Evolutionary conservation across 345 rosid genomes (phyloP).

Genomic region (Aquilaria yunnanensis): DNA sequence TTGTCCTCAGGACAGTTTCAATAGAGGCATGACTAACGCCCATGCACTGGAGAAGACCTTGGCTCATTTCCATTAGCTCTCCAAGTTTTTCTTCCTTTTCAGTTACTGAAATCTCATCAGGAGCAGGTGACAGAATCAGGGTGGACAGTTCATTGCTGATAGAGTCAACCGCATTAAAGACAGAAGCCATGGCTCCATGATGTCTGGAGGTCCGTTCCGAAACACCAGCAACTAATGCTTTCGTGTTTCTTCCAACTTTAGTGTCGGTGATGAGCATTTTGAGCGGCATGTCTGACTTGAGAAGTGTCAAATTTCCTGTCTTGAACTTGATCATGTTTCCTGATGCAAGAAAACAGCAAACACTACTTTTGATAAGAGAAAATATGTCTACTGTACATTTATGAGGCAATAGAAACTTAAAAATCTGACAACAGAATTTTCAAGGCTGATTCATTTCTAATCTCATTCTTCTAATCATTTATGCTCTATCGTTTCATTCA

Average conservation of each 20-base stretch:
- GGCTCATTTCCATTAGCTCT: constrained; percentile 93
- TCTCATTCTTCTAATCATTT: not conserved
- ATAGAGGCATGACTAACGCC: constrained; percentile 90
- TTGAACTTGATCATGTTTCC: constrained; percentile 89
- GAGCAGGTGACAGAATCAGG: constrained; percentile 47
- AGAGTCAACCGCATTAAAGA: constrained; percentile 73
- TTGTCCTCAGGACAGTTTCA: constrained; percentile 67
- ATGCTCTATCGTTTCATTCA: not conserved
- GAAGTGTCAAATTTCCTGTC: constrained; percentile 56
- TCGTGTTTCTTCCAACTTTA: constrained; percentile 81
- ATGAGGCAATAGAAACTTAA: not conserved
- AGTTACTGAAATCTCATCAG: constrained; percentile 38
- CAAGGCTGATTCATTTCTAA: not conserved
- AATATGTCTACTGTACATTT: not conserved
- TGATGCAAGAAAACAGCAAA: constrained; percentile 19
- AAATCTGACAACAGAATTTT: not conserved
- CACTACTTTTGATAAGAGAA: not conserved
- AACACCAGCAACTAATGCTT: constrained; percentile 87
- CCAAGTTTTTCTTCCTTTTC: constrained; percentile 63
- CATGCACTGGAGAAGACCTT: constrained; percentile 84
- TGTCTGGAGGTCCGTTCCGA: constrained; percentile 69
- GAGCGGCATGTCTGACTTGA: constrained; percentile 53
- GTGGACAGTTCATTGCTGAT: constrained; percentile 62
- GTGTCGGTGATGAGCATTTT: constrained; percentile 92
- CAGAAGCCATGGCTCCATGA: constrained; percentile 61